phyloP scores from a whole-genome alignment of 2,329 filamentous ascomycete species.

The Microdochium bolleyi region DNA sequence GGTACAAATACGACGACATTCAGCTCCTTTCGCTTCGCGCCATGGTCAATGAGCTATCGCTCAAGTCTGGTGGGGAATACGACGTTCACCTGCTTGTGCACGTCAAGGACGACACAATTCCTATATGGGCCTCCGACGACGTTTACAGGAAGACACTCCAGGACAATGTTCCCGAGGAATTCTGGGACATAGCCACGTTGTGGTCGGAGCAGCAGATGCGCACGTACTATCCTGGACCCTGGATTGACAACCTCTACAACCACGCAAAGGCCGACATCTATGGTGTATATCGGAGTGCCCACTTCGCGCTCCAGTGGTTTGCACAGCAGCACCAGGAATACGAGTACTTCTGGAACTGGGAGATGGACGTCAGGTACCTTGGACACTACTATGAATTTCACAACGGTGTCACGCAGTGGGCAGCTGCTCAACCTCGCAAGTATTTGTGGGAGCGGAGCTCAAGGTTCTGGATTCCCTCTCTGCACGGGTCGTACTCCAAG shows the following conservation, averaged over 20 bases:
- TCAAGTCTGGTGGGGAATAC: constrained; percentile 60
- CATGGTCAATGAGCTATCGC: constrained; percentile 55
- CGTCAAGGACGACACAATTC: constrained; percentile 34
- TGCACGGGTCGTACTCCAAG: constrained; percentile 48
- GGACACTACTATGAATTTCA: constrained; percentile 48
- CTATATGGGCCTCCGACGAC: constrained; percentile 19
- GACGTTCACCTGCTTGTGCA: constrained; percentile 44
- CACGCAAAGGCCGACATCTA: constrained; percentile 35
- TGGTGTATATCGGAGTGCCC: constrained; percentile 40
- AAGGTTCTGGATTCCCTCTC: constrained; percentile 50
- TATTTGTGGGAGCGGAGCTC: constrained; percentile 54
- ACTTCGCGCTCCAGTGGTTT: constrained; percentile 37
- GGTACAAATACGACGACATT: constrained; percentile 56
- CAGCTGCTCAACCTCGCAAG: constrained; percentile 49
- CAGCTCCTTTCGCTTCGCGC: constrained; percentile 59
- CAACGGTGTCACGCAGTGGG: constrained; percentile 43
- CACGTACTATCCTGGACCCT: constrained; percentile 51
- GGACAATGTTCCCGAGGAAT: constrained; percentile 52
- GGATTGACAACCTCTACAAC: constrained; percentile 42
- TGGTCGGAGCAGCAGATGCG: constrained; percentile 63
- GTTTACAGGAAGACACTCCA: constrained; percentile 43
- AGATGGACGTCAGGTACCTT: constrained; percentile 36
- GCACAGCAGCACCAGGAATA: constrained; percentile 35
- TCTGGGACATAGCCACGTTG: constrained; percentile 58
- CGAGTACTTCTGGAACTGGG: constrained; percentile 39